Conservation (phyloP, 2,329 filamentous ascomycete species). For the Aschersonia sp. region DNA sequence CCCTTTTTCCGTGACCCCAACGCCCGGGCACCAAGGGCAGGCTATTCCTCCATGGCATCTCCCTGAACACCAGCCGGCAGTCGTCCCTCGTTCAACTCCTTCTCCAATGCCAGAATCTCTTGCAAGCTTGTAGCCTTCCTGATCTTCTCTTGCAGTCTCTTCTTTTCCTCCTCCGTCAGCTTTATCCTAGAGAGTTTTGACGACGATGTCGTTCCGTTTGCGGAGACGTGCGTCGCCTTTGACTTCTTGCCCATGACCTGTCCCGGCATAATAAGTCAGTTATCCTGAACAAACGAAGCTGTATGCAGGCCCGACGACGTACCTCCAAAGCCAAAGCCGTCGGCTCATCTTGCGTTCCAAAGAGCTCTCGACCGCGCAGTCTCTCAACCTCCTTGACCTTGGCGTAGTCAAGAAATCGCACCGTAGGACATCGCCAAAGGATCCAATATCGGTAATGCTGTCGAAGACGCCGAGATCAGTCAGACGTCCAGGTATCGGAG, state of each 20-base stretch:
- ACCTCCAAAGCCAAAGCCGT: slow-evolving; percentile 67
- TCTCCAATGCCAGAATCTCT: slow-evolving; percentile 83
- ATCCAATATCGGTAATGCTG: slow-evolving; percentile 89
- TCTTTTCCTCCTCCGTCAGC: slow-evolving; percentile 78
- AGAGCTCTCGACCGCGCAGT: slow-evolving; percentile 60
- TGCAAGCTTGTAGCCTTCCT: slow-evolving; percentile 76
- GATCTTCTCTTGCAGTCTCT: slow-evolving; percentile 74
- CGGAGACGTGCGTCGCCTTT: slow-evolving; percentile 47
- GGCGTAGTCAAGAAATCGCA: slow-evolving; percentile 84
- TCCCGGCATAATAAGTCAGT: background rate
- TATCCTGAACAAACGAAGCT: background rate
- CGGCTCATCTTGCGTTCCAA: slow-evolving; percentile 66
- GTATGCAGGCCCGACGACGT: background rate
- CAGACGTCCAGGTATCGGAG: background rate
- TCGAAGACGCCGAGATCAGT: background rate
- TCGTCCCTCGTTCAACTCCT: slow-evolving; percentile 78
- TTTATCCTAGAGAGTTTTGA: slow-evolving; percentile 65
- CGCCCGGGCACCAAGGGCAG: no score
- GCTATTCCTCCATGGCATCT: slow-evolving; percentile 46
- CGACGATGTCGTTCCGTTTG: slow-evolving; percentile 27
- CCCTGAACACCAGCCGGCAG: slow-evolving; percentile 55
- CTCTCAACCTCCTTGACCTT: slow-evolving; percentile 86
- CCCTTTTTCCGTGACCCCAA: no score
- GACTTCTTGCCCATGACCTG: slow-evolving; percentile 78
- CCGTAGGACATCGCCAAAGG: slow-evolving; percentile 69